Percentiles rank a stretch among this genome's conserved stretches.
Conservation (phyloP, 257 asterid genomes). For the Nicotiana benthamiana region DNA sequence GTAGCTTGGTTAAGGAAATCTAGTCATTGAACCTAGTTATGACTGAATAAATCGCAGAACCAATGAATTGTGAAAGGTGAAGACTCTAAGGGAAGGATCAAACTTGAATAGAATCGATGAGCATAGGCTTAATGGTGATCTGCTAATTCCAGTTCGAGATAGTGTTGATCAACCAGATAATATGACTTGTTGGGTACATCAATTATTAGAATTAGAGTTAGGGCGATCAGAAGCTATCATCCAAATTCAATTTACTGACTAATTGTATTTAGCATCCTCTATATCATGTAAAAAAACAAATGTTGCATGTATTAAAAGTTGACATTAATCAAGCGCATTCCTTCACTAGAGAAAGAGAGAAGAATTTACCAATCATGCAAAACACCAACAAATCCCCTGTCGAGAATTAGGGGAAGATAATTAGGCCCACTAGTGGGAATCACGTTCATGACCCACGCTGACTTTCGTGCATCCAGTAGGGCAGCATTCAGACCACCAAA, state of each 20-base stretch:
- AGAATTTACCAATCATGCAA: slow-evolving; percentile 78
- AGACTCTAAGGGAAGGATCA: background rate
- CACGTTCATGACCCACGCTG: slow-evolving; percentile 97
- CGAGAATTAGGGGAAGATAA: slow-evolving; percentile 71
- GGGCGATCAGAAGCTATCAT: background rate
- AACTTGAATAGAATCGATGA: background rate
- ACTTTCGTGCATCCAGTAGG: slow-evolving; percentile 65
- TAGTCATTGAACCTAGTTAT: background rate
- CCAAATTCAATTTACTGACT: background rate
- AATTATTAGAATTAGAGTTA: background rate
- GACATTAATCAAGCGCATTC: background rate
- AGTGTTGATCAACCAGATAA: background rate
- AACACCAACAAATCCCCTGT: slow-evolving; percentile 83
- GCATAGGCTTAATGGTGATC: background rate
- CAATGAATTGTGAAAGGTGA: background rate
- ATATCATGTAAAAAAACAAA: background rate
- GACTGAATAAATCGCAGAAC: background rate
- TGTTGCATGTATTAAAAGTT: background rate
- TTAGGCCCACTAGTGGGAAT: slow-evolving; percentile 72
- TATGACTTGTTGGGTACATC: background rate
- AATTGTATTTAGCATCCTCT: background rate
- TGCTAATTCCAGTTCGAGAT: background rate
- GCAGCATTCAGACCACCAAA: slow-evolving; percentile 95
- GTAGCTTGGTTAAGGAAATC: background rate
- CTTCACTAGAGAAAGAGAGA: background rate